Base-by-base conservation (phyloP, 371 early-diverging fungal species). In the Saksenaea vasiformis region DNA sequence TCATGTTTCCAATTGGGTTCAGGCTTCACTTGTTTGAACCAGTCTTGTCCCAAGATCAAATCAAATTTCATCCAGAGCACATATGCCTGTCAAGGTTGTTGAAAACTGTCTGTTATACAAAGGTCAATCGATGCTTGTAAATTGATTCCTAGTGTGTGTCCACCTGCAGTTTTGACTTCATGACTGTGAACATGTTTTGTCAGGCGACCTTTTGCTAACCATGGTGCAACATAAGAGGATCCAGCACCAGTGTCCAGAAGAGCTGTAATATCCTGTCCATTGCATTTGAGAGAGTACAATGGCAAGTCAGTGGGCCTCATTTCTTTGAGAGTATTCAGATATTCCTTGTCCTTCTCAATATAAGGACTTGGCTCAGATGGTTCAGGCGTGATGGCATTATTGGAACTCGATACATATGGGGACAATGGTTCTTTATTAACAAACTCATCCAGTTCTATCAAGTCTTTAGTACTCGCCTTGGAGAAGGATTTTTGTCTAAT, bases 1-100 rank as follows among this genome's bases (percentile, higher is more conserved):
- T 9, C 15, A 9, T 11, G 14, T 38, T 38, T 15, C 38, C 1
- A 38, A 15, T 35, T 5, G 17, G 58, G 58, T 1, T 35, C 26
- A 13, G 36, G 58, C n/a, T 13, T n/a, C 11, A 58, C 36, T 35
- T 31, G 11, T 31, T 58, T 58, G 58, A 58, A 37, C 58, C 58
- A 58, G 26, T 58, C 58, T 17, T 37, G 58, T n/a, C 43, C 1
- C 22, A 59, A 43, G 14, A 59, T 59, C 1, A 59, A 1, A 14
- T 59, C 60, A 31, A 59, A 59, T 27, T 59, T 59, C 4, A 28
- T 59, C 11, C 41, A 4, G n/a, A 59, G 47, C 1, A 59, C 26
- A 43, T 59, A 59, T 3, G 60, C 44, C 11, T 38, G 11, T 15
- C 38, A 38, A 11, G 9, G 38, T 38, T 38, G 38, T 15, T 38